Base-by-base conservation (phyloP, 306 rosid species). In the Casuarina glauca region DNA sequence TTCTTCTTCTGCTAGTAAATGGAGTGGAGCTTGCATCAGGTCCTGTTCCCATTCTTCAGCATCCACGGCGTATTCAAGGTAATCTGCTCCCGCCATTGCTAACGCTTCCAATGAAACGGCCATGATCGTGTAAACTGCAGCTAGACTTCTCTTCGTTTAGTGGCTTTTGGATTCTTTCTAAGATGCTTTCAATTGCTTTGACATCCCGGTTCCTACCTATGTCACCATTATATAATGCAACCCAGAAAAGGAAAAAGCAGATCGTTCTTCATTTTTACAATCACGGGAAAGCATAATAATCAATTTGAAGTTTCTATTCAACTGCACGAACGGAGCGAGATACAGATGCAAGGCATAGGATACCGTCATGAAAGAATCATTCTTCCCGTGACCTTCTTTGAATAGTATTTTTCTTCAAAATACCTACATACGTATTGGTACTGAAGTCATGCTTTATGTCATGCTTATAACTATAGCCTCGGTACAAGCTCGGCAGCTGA, bases 31-130 rank as follows among this genome's bases (percentile, higher is more conserved):
- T 20, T 55, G 60, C 48, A 63, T 73, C 71, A 77, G 36, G 53
- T 85, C 84, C 15, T 12, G 76, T 63, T 85, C 84, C 86, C 84
- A 85, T 70, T 82, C 80, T 73, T 79, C 82, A 70, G 72, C 52
- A 49, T 80, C 78, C 26, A 80, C 61, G 45, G 5, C 53, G 42
- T 9, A 82, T 36, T 86, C 81, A 1, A 12, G 76, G 45, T 35
- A 45, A 39, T 77, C 83, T 53, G 66, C 52, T 1, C 81, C 87
- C 16, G 82, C 80, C 84, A 86, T 82, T 77, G 86, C 86, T 45
- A 86, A 82, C 2, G 84, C 86, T 79, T 86, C 80, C 64, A 79
- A 68, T 36, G 84, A 82, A 77, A 82, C 80, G 50, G 5, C 16
- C 86, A 79, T 85, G n/a, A 70, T 48, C 44, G 53, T 55, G 70